Evolutionary conservation across 177 flowering plant genomes (phyloP).

Genomic region (Vitis hybrid): DNA sequence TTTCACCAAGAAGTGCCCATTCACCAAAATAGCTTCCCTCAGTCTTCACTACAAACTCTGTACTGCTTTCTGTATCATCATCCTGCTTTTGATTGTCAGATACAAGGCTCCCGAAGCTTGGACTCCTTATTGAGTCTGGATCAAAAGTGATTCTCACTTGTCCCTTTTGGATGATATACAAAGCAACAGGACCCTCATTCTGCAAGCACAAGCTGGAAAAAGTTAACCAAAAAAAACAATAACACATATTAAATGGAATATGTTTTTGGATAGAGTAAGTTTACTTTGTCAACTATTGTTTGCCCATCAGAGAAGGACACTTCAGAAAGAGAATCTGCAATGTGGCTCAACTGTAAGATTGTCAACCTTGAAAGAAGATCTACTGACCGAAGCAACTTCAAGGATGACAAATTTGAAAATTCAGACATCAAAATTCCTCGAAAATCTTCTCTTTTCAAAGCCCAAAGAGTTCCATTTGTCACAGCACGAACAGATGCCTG

Average conservation of each 20-base stretch:
- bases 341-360: constrained; percentile 85
- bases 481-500: constrained; percentile 98
- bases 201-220: constrained; percentile 33
- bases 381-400: constrained; percentile 91
- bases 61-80: constrained; percentile 29
- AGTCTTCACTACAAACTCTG: constrained; percentile 53
- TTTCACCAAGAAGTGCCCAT: constrained; percentile 89
- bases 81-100: constrained; percentile 42
- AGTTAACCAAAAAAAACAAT: neutral
- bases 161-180: constrained; percentile 85
- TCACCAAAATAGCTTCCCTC: constrained; percentile 96
- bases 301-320: constrained; percentile 83
- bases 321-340: constrained; percentile 85
- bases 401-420: constrained; percentile 82
- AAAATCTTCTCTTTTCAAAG: constrained; percentile 90
- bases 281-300: constrained; percentile 63
- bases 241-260: neutral
- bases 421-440: constrained; percentile 95
- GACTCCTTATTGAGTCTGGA: constrained; percentile 40
- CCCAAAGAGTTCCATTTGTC: constrained; percentile 89
- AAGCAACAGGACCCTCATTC: constrained; percentile 53
- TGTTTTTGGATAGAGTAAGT: neutral
- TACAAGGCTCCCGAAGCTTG: constrained; percentile 52
- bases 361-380: constrained; percentile 86
- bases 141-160: constrained; percentile 65